A percentile compares a stretch with the other conserved stretches of the same genome.
Evolutionary conservation across 805 yeast genomes (phyloP).

Genomic region (Metschnikowia santaceciliae): DNA sequence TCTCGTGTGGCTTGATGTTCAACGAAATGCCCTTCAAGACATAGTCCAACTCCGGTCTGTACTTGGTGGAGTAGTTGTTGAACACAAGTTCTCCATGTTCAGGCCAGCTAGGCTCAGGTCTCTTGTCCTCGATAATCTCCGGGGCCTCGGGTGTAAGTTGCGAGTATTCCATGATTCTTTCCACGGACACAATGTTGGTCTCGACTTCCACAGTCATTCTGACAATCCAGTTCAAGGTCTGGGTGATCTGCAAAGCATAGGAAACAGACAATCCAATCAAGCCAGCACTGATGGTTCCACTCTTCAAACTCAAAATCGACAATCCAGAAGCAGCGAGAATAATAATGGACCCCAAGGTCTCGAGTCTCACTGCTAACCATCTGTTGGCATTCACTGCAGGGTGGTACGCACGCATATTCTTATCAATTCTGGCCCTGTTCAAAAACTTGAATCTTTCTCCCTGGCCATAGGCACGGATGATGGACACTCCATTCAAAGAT

Average conservation of each 20-base stretch:
- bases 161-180: constrained; percentile 87
- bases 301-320: constrained; percentile 63
- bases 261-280: constrained; percentile 90
- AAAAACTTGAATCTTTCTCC: constrained; percentile 57
- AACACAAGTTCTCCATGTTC: constrained; percentile 34
- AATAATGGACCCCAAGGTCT: constrained; percentile 83
- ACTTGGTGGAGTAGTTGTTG: constrained; percentile 37
- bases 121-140: constrained; percentile 52
- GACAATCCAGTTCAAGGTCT: constrained; percentile 93
- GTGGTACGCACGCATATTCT: constrained; percentile 86
- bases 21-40: constrained; percentile 39
- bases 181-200: constrained; percentile 94
- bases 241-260: constrained; percentile 90
- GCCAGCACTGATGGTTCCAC: constrained; percentile 80
- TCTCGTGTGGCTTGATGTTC: constrained; percentile 35
- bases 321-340: constrained; percentile 84
- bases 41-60: constrained; percentile 43
- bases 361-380: constrained; percentile 95
- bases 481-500: constrained; percentile 68
- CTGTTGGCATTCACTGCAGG: constrained; percentile 91
- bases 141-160: constrained; percentile 83
- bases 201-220: constrained; percentile 99
- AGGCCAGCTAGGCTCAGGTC: constrained; percentile 53
- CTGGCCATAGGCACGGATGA: constrained; percentile 73
- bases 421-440: constrained; percentile 71